Conservation (phyloP, 1,284 basidiomycete species). For the Puccinia coronata region DNA sequence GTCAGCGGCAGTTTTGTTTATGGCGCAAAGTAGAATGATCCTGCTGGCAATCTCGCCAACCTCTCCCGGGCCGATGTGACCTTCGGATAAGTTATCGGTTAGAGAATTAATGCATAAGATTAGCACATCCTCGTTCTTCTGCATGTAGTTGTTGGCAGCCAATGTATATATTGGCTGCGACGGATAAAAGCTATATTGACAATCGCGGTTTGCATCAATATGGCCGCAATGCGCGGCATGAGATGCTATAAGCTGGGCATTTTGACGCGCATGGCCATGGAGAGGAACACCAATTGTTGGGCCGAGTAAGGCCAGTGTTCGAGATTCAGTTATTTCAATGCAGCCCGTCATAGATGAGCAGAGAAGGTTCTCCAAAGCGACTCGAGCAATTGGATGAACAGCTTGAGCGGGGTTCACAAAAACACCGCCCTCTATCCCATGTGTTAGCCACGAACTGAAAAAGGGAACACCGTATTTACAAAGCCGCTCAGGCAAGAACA, state of each 20-base stretch:
- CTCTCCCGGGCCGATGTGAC: not conserved
- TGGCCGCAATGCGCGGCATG: constrained; percentile 2
- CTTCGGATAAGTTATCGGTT: not conserved
- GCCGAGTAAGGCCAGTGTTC: not conserved
- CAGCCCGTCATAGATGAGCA: not conserved
- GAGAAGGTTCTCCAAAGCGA: not conserved
- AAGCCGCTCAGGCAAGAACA: not conserved
- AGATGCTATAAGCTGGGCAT: not conserved
- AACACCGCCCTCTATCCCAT: not conserved
- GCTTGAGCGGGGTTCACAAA: not conserved
- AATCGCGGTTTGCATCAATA: not conserved
- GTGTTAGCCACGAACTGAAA: not conserved
- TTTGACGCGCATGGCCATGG: not conserved
- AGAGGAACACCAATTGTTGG: not conserved
- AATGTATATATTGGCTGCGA: not conserved
- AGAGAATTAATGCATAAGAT: not conserved
- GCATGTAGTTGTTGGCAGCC: not conserved
- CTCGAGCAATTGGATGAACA: not conserved
- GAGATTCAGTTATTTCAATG: not conserved
- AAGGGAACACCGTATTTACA: not conserved
- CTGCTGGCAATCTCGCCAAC: too few species aligned
- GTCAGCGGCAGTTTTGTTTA: not conserved
- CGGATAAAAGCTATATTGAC: not conserved
- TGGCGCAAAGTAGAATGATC: not conserved
- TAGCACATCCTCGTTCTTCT: not conserved